Conservation (phyloP, 495 filamentous ascomycete genomes). For the Choiromyces venosus region DNA sequence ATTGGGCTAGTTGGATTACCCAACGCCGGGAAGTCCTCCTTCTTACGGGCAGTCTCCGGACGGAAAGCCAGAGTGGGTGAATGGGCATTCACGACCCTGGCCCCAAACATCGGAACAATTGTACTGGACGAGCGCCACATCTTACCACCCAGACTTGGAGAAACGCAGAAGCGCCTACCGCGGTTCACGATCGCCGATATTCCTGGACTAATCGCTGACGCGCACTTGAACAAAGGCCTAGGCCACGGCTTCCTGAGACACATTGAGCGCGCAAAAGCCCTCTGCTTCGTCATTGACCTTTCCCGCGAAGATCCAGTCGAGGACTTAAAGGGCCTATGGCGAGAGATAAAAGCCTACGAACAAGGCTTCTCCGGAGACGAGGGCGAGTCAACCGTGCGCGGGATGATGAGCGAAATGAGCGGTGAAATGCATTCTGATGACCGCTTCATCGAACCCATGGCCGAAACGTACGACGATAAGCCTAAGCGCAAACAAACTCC, state of each 20-base stretch:
- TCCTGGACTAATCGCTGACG: slow-evolving; percentile 81
- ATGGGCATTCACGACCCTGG: slow-evolving; percentile 95
- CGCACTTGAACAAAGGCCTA: slow-evolving; percentile 85
- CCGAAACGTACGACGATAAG: background rate
- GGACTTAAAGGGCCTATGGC: slow-evolving; percentile 77
- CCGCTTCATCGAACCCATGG: slow-evolving; percentile 1
- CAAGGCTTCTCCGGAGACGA: slow-evolving; percentile 58
- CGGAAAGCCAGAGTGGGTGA: slow-evolving; percentile 82
- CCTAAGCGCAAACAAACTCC: background rate
- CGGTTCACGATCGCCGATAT: slow-evolving; percentile 94
- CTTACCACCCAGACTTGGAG: slow-evolving; percentile 46
- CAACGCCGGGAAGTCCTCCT: slow-evolving; percentile 92
- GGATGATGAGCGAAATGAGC: slow-evolving; percentile 42
- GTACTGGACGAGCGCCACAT: slow-evolving; percentile 79
- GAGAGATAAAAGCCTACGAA: slow-evolving; percentile 81
- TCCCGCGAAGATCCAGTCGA: slow-evolving; percentile 68
- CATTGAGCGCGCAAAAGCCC: slow-evolving; percentile 83
- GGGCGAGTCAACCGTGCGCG: slow-evolving; percentile 13
- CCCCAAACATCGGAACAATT: slow-evolving; percentile 91
- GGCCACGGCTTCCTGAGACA: slow-evolving; percentile 90
- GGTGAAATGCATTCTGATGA: slow-evolving; percentile 24
- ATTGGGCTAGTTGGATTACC: slow-evolving; percentile 90
- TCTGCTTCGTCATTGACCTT: slow-evolving; percentile 91
- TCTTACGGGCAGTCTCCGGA: slow-evolving; percentile 77
- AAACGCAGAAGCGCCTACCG: slow-evolving; percentile 48